Percentiles rank a stretch among this genome's conserved stretches.
Conservation (phyloP, 2,329 filamentous ascomycete species). For the Harringtonia lauricola region DNA sequence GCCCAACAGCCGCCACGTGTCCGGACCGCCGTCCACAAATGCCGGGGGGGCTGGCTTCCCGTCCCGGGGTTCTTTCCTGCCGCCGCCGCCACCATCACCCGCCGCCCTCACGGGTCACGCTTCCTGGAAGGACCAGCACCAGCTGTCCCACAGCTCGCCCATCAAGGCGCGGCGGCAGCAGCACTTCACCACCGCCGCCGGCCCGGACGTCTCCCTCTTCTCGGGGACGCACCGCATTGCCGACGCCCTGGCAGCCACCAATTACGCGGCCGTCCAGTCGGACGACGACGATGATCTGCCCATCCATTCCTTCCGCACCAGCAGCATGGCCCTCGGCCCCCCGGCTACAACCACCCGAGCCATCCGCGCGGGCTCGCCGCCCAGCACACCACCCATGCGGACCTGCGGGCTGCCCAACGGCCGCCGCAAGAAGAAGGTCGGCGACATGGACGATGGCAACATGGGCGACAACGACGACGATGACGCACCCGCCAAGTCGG, state of each 20-base stretch:
- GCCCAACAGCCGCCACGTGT: conserved; percentile 56
- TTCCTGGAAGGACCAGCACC: conserved; percentile 72
- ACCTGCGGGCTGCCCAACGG: conserved; percentile 33
- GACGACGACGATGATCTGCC: conserved; percentile 82
- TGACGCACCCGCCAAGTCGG: conserved; percentile 23
- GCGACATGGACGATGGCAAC: conserved; percentile 15
- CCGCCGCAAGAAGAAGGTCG: conserved; percentile 35
- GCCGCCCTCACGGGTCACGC: conserved; percentile 31
- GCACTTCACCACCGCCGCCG: conserved; percentile 61
- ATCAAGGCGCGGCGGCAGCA: conserved; percentile 65
- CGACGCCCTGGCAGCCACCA: conserved; percentile 44
- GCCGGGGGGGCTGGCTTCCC: conserved; percentile 60
- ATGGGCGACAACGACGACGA: conserved; percentile 27
- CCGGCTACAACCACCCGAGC: conserved; percentile 19
- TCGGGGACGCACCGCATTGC: conserved; percentile 58
- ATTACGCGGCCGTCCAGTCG: conserved; percentile 49
- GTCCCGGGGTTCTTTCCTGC: conserved; percentile 44
- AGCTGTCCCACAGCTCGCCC: conserved; percentile 77
- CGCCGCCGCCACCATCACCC: conserved; percentile 18
- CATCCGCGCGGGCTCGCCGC: conserved; percentile 60
- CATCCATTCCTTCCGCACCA: conserved; percentile 58
- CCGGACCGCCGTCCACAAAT: conserved; percentile 44
- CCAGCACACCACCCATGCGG: conserved; percentile 67
- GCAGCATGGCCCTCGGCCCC: conserved; percentile 15
- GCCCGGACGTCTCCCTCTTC: conserved; percentile 70